phyloP scores from a whole-genome alignment of 106 monocot genomes.

The Posidonia australis region DNA sequence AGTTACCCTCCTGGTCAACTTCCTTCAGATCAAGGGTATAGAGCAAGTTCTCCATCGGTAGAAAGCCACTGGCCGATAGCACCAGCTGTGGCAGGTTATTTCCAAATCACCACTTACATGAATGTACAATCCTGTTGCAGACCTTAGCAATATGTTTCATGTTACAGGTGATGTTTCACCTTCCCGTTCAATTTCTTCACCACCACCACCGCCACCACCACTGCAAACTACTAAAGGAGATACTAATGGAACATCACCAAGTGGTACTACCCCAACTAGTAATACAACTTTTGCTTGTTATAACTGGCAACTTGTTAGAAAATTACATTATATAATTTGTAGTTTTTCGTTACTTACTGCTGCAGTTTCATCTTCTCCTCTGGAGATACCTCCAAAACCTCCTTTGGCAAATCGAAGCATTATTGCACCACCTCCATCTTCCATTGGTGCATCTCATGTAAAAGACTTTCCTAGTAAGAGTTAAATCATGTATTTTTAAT shows the following conservation, averaged over 20 bases:
- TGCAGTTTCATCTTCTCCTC: conserved; percentile 11
- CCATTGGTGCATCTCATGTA: background rate
- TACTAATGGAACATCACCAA: conserved; percentile 19
- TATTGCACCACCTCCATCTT: background rate
- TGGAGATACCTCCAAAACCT: conserved; percentile 4
- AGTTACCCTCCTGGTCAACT: conserved; percentile 9
- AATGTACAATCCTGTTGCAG: background rate
- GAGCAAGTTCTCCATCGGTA: conserved; percentile 18
- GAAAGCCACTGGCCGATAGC: conserved; percentile 17
- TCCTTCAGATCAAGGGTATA: conserved; percentile 10
- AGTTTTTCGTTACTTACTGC: conserved; percentile 1
- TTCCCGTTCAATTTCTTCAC: conserved; percentile 20
- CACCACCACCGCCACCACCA: background rate
- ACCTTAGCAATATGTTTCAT: background rate
- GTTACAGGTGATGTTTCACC: conserved; percentile 15
- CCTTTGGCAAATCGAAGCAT: conserved; percentile 2
- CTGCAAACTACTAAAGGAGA: background rate
- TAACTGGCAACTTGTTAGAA: too few species aligned
- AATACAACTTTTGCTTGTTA: too few species aligned
- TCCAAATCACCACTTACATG: background rate
- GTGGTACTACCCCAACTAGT: conserved; percentile 5
- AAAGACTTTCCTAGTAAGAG: background rate
- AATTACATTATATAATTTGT: too few species aligned
- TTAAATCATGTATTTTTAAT: background rate
- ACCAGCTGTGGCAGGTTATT: conserved; percentile 15